Evolutionary conservation across 495 filamentous ascomycete species (phyloP).

Genomic region (Apiosordaria backusii): DNA sequence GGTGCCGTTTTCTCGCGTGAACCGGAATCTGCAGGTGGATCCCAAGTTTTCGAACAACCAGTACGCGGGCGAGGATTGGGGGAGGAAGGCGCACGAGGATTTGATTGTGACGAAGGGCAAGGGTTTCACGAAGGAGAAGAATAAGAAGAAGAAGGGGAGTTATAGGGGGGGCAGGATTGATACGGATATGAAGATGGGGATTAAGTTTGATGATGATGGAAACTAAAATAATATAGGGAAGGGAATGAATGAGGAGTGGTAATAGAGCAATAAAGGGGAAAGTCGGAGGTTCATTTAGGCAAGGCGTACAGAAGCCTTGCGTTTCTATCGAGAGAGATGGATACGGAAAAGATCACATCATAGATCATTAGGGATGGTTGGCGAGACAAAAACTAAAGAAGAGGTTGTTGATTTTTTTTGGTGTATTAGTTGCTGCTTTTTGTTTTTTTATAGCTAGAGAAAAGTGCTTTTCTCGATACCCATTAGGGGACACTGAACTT

Average conservation of each 20-base stretch:
- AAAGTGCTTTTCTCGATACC: no score
- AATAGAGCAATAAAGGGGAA: background rate
- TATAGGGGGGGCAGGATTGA: slow-evolving; percentile 85
- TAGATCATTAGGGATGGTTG: background rate
- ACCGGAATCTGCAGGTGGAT: slow-evolving; percentile 56
- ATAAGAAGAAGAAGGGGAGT: slow-evolving; percentile 86
- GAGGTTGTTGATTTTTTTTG: background rate
- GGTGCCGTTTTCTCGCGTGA: slow-evolving; percentile 62
- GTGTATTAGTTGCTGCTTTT: background rate
- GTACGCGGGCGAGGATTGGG: slow-evolving; percentile 82
- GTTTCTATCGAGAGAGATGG: background rate
- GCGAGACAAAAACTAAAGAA: background rate
- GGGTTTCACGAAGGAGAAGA: slow-evolving; percentile 99
- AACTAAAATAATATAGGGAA: background rate
- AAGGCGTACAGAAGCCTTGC: background rate
- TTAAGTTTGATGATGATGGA: slow-evolving; percentile 80
- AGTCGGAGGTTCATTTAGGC: background rate
- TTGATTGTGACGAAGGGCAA: slow-evolving; percentile 89
- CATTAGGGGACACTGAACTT: no score
- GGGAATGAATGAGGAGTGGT: background rate
- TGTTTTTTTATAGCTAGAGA: no score
- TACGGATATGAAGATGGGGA: slow-evolving; percentile 63
- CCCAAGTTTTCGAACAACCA: slow-evolving; percentile 61
- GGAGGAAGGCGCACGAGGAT: slow-evolving; percentile 79
- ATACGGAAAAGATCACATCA: background rate